Evolutionary conservation across 2,329 filamentous ascomycete species (phyloP), one percentile per base, ranked within the genome.

Genomic region (Metarhizium humberi): DNA sequence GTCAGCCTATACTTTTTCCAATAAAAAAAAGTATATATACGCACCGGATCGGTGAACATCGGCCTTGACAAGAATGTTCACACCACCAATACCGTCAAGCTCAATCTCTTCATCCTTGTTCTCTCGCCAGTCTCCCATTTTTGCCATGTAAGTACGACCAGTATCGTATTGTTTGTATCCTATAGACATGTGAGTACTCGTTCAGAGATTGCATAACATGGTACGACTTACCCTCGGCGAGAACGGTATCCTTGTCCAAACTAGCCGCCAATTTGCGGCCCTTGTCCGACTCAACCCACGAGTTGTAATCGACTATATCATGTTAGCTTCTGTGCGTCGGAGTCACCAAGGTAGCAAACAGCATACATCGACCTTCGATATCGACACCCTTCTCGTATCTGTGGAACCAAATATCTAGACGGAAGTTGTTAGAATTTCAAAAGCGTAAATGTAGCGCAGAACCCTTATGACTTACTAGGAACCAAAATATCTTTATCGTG

Each of bases 61-160:
- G 6, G 91, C 94, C 76, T 99, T 99, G 62, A 99, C 94, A 49
- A 99, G 76, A 65, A 99, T 96, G 71, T 92, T 97, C 59, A 99
- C 94, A 64, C 94, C 94, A 61, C 94, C 94, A 71, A 99, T 91
- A 58, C 92, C 94, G 68, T 99, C 94, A 51, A 99, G 86, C 61
- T 91, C 84, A 32, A 97, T 84, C 73, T 97, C 92, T 59, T 90
- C 85, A 65, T 97, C 89, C 70, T 95, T 95, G 75, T 97, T 87
- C 57, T 90, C 82, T 59, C 88, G 84, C 87, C 92, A 94, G 72
- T 97, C 89, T 62, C 94, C 94, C 85, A 96, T 90, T 58, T 75
- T 81, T 20, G 88, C 90, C 85, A 99, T 90, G 74, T 97, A 90
- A 14, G 82, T 88, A 59, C 94, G 88, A 29, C 90, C 90, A 3